Evolutionary conservation across 1,284 basidiomycete genomes (phyloP).

Genomic region (Erythrobasidium hasegawianum): DNA sequence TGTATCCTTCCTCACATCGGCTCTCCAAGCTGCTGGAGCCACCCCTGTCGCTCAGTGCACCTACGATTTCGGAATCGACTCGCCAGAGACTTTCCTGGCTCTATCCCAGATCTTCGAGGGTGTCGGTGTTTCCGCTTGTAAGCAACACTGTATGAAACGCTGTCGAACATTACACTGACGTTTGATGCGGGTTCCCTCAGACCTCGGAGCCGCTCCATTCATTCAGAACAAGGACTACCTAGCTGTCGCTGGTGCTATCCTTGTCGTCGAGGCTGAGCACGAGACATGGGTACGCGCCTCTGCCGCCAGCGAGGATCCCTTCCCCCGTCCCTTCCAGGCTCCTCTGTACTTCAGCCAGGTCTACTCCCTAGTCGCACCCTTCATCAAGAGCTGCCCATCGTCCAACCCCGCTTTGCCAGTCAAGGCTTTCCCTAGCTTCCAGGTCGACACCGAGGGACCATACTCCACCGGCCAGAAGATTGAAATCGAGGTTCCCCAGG

Average conservation of each 20-base stretch:
- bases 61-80: constrained; percentile 60
- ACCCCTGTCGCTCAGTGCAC: constrained; percentile 57
- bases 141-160: too few species aligned
- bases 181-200: constrained; percentile 26
- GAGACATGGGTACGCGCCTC: constrained; percentile 26
- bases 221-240: constrained; percentile 44
- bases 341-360: constrained; percentile 38
- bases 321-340: constrained; percentile 36
- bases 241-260: constrained; percentile 51
- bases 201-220: constrained; percentile 38
- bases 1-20: constrained; percentile 54
- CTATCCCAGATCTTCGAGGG: constrained; percentile 60
- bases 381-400: constrained; percentile 55
- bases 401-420: constrained; percentile 53
- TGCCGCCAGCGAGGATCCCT: constrained; percentile 26
- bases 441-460: constrained; percentile 42
- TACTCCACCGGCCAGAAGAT: constrained; percentile 47
- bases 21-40: constrained; percentile 54
- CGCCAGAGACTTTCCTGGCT: constrained; percentile 56
- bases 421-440: constrained; percentile 53
- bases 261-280: constrained; percentile 48
- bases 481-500: constrained; percentile 41
- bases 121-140: constrained; percentile 50
- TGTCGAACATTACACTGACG: background rate
- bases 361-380: constrained; percentile 49